A percentile compares a stretch with the other conserved stretches of the same genome.
Evolutionary conservation across 2,329 filamentous ascomycete genomes (phyloP).

Genomic region (Endoconidiophora polonica): DNA sequence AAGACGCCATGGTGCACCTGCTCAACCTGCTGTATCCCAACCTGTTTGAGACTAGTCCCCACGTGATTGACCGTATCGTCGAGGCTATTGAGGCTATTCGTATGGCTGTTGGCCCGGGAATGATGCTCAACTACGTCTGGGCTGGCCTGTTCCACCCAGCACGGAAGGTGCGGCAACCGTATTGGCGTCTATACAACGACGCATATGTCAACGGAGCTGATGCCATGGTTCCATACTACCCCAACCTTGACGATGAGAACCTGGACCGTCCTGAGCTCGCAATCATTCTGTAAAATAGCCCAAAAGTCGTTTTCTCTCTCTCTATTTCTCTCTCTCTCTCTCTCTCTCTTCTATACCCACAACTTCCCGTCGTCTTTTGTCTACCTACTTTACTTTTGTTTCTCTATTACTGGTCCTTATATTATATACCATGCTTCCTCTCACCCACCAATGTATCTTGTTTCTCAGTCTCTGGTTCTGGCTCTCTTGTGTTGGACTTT

Average conservation of each 20-base stretch:
- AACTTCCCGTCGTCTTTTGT: background rate
- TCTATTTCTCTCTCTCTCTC: too few relatives aligned
- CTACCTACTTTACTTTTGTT: background rate
- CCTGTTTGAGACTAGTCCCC: conserved; percentile 90
- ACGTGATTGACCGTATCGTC: conserved; percentile 95
- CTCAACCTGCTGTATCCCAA: conserved; percentile 95
- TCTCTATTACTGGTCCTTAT: background rate
- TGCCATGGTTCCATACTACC: conserved; percentile 92
- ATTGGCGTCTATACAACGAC: conserved; percentile 95
- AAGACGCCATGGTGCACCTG: conserved; percentile 95
- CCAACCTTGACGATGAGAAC: conserved; percentile 65
- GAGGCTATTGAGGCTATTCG: conserved; percentile 94
- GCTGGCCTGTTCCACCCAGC: conserved; percentile 94
- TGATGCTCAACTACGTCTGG: conserved; percentile 97
- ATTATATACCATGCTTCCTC: too few relatives aligned
- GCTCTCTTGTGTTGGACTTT: background rate
- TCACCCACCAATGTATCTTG: too few relatives aligned
- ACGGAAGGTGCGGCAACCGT: conserved; percentile 81
- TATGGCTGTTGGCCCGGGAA: conserved; percentile 78
- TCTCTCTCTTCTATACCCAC: background rate
- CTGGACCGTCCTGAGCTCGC: conserved; percentile 65
- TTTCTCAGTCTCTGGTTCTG: too few relatives aligned
- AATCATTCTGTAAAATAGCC: conserved; percentile 51
- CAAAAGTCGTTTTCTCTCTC: background rate
- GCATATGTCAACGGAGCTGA: conserved; percentile 89